A percentile compares a stretch with the other conserved stretches of the same genome.
phyloP scores from a whole-genome alignment of 2,329 filamentous ascomycete species.

The Xylariaceae sp. region DNA sequence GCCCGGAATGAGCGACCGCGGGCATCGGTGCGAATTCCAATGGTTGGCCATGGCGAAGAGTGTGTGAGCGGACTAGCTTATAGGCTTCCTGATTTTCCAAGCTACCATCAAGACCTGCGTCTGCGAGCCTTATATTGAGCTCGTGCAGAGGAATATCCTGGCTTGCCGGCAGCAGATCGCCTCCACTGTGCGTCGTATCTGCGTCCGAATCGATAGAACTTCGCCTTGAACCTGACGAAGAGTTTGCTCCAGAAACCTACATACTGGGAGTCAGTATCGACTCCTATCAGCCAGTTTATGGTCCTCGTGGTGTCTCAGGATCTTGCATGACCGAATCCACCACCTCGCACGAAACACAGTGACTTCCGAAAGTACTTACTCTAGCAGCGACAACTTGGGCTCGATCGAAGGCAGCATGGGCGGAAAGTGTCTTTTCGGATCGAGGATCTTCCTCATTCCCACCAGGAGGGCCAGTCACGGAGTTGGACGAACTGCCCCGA shows the following conservation, averaged over 20 bases:
- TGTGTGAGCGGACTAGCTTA: slow-evolving; percentile 42
- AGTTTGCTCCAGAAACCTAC: not conserved
- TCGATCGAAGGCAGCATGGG: slow-evolving; percentile 41
- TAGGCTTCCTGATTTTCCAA: slow-evolving; percentile 33
- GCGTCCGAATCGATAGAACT: slow-evolving; percentile 37
- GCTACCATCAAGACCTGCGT: slow-evolving; percentile 7
- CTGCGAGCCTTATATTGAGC: slow-evolving; percentile 18
- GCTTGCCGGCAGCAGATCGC: slow-evolving; percentile 21
- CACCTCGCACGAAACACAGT: too few species aligned
- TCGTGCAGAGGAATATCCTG: slow-evolving; percentile 32
- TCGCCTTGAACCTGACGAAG: slow-evolving; percentile 31
- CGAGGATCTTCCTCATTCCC: slow-evolving; percentile 24
- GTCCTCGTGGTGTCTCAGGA: too few species aligned
- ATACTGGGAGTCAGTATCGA: too few species aligned
- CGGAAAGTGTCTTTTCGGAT: slow-evolving; percentile 31
- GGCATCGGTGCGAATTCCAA: slow-evolving; percentile 10
- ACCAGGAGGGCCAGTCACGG: slow-evolving; percentile 30
- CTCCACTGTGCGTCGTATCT: slow-evolving; percentile 27
- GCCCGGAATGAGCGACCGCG: slow-evolving; percentile 18
- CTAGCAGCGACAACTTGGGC: slow-evolving; percentile 40
- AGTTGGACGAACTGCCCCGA: slow-evolving; percentile 39
- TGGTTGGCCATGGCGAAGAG: slow-evolving; percentile 23
- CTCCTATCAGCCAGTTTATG: too few species aligned
- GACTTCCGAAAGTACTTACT: too few species aligned
- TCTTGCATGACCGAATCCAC: too few species aligned